Base-by-base conservation (phyloP, 2,329 filamentous ascomycete genomes). In the Verruconis gallopava region DNA sequence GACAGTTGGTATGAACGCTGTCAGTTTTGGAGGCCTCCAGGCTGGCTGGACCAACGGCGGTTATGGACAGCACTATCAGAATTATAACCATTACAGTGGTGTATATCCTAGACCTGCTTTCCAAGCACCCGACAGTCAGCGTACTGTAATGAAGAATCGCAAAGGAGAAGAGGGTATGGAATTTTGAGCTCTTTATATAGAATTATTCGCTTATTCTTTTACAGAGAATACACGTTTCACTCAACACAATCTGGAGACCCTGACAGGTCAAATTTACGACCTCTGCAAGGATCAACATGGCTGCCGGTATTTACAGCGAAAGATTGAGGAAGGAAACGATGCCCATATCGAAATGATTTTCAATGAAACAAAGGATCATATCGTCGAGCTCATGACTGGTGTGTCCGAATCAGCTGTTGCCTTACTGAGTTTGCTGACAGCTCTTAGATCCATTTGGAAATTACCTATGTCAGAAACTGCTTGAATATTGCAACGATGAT, bases 231-330 rank as follows among this genome's bases (percentile, higher is more conserved):
- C 81, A 53, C 82, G 85, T 46, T 95, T 85, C 63, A 77, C 82
- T 51, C 89, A 91, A 57, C 74, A 84, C 55, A 77, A 84, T 12
- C 69, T 96, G 17, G 85, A 94, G 57, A 75, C 79, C 22, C 80
- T 91, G 53, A 71, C 73, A 25, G 85, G 86, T 38, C 81, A 86
- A 53, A 85, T 98, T 53, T 93, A 94, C 60, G 73, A 77, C 39
- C 69, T 95, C 25, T 96, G 89, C 73, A 96, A 95, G 65, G 91
- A 98, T 55, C 91, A 98, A 65, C 88, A 98, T 61, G 91, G 91
- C 45, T 98, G 91, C 56, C 83, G 91, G 45, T 98, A 91, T 60
- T 68, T 98, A 44, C 91, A 98, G 67, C 91, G 93, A 70, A 94
- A 96, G 67, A 72, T 98, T 4, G 91, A 98, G 65, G 89, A 93